Evolutionary conservation across 768 basidiomycete species (phyloP).

Genomic region (Lenzites betulinus): DNA sequence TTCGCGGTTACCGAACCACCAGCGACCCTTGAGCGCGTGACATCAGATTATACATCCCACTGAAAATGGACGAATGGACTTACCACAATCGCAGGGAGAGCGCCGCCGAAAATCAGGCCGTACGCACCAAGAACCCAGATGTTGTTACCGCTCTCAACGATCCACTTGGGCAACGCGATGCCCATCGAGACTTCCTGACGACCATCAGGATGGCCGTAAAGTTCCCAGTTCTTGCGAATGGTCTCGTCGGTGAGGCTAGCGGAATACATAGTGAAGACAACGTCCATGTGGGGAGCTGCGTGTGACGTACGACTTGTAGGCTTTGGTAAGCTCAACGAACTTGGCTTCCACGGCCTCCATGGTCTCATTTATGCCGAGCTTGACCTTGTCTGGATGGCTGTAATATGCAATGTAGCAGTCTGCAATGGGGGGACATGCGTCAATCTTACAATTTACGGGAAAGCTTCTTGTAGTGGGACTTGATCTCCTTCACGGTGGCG

Average conservation of each 20-base stretch:
- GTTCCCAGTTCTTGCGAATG: slow-evolving; percentile 85
- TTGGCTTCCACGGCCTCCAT: slow-evolving; percentile 81
- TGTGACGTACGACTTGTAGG: slow-evolving; percentile 83
- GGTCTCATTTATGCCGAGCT: slow-evolving; percentile 78
- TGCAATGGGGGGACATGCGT: neutral
- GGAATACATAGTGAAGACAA: neutral
- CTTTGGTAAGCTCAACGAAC: slow-evolving; percentile 94
- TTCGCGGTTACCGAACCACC: slow-evolving; percentile 95
- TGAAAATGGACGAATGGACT: slow-evolving; percentile 21
- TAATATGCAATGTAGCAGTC: neutral
- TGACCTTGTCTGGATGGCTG: slow-evolving; percentile 98
- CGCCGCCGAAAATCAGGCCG: slow-evolving; percentile 83
- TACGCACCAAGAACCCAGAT: slow-evolving; percentile 89
- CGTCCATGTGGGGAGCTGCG: neutral
- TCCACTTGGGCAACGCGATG: slow-evolving; percentile 92
- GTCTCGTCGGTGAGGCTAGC: slow-evolving; percentile 85
- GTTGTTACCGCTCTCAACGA: slow-evolving; percentile 89
- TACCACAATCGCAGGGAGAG: slow-evolving; percentile 84
- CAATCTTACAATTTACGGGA: slow-evolving; percentile 76
- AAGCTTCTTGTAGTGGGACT: slow-evolving; percentile 91
- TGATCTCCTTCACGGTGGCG: slow-evolving; percentile 85
- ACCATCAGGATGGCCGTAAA: slow-evolving; percentile 94
- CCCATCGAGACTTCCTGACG: slow-evolving; percentile 94
- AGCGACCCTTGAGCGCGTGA: slow-evolving; percentile 61
- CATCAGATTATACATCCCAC: neutral